Percentiles rank a stretch among this genome's conserved stretches.
Conservation (phyloP, 441 rosid genomes). For the Bruguiera hainesii region DNA sequence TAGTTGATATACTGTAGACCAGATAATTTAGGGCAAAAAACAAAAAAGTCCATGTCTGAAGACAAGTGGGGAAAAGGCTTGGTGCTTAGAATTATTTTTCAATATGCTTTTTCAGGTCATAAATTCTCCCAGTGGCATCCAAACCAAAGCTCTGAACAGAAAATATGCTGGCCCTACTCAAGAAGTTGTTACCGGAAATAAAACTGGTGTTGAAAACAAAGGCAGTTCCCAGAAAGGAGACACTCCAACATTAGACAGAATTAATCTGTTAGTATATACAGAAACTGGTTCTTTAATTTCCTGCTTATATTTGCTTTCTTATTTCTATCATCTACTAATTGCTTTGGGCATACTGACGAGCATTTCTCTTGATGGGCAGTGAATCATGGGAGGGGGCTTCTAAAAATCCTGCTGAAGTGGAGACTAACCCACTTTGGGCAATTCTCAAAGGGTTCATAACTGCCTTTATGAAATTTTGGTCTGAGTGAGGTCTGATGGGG, state of each 20-base stretch:
- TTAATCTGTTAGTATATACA: conserved; percentile 56
- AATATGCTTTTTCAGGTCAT: conserved; percentile 36
- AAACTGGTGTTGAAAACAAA: conserved; percentile 29
- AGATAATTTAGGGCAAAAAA: not conserved
- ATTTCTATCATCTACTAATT: not conserved
- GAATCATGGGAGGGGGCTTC: conserved; percentile 68
- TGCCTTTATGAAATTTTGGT: conserved; percentile 78
- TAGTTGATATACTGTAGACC: not conserved
- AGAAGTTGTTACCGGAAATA: conserved; percentile 22
- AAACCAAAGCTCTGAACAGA: conserved; percentile 21
- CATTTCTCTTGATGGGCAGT: conserved; percentile 37
- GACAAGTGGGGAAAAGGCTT: not conserved
- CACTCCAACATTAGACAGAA: conserved; percentile 57
- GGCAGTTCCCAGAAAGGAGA: conserved; percentile 32
- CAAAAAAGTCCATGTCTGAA: not conserved
- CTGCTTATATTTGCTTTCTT: not conserved
- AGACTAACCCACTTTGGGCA: conserved; percentile 50
- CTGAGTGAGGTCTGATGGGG: conserved; percentile 30
- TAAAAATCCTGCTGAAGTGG: conserved; percentile 24
- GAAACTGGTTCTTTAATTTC: not conserved
- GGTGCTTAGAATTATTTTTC: not conserved
- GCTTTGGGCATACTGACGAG: conserved; percentile 1
- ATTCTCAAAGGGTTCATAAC: conserved; percentile 49
- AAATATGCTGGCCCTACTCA: conserved; percentile 10
- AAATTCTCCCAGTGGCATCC: conserved; percentile 24